Evolutionary conservation across 257 asterid genomes (phyloP).

Genomic region (Fraxinus pennsylvanica): DNA sequence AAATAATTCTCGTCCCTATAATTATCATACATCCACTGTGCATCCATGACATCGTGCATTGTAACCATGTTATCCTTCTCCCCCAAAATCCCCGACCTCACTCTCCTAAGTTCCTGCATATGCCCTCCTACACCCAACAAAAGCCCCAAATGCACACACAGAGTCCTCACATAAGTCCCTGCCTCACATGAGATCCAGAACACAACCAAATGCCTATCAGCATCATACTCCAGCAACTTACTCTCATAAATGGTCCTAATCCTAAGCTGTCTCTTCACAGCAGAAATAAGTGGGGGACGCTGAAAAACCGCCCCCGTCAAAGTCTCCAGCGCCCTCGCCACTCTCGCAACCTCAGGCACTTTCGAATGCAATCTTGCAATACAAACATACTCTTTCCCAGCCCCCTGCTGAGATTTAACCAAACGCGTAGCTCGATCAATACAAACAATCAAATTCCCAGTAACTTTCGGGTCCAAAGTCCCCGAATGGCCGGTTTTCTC

Average conservation of each 20-base stretch:
- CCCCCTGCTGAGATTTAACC: conserved; percentile 92
- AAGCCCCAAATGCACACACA: conserved; percentile 91
- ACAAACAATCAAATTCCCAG: conserved; percentile 91
- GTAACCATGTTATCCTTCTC: conserved; percentile 97
- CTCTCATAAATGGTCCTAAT: conserved; percentile 86
- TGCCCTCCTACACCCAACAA: conserved; percentile 86
- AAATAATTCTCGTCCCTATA: conserved; percentile 74
- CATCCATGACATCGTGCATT: conserved; percentile 95
- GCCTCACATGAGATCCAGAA: conserved; percentile 98
- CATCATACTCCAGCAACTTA: conserved; percentile 82
- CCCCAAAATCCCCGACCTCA: conserved; percentile 78
- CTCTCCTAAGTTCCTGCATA: conserved; percentile 91
- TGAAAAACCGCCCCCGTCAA: conserved; percentile 93
- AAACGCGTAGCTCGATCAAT: conserved; percentile 87
- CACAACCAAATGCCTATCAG: conserved; percentile 71
- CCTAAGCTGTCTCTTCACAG: conserved; percentile 89
- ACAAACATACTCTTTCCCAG: conserved; percentile 91
- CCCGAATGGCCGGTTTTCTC: conserved; percentile 95
- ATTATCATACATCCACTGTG: conserved; percentile 79
- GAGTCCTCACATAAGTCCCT: conserved; percentile 85
- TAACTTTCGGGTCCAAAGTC: conserved; percentile 86
- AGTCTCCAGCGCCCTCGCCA: conserved; percentile 77
- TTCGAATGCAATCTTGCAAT: conserved; percentile 75
- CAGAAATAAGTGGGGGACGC: conserved; percentile 86
- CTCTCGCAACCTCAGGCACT: conserved; percentile 69